phyloP scores from a whole-genome alignment of 192 early-diverging fungal species.

The Kappamyces sp. region DNA sequence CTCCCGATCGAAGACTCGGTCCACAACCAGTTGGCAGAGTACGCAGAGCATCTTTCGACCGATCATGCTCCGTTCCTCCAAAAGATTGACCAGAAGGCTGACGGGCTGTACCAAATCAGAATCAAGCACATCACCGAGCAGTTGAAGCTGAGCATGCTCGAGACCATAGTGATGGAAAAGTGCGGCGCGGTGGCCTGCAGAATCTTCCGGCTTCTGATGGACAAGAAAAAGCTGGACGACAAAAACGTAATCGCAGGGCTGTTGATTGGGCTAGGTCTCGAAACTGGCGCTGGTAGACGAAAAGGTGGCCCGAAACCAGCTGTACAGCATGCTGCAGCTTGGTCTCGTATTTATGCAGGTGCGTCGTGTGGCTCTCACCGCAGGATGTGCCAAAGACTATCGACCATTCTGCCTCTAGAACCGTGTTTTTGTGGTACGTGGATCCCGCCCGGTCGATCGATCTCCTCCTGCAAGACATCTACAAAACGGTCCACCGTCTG shows the following conservation, averaged over 20 bases:
- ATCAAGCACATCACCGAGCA: constrained; percentile 10
- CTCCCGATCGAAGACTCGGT: no score
- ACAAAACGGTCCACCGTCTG: constrained; percentile 29
- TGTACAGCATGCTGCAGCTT: constrained; percentile 28
- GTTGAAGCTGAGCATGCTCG: constrained; percentile 22
- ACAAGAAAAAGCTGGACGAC: constrained; percentile 37
- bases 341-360: constrained; percentile 46
- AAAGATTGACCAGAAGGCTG: constrained; percentile 34
- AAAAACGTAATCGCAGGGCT: constrained; percentile 22
- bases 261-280: constrained; percentile 21
- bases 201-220: constrained; percentile 35
- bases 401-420: constrained; percentile 39
- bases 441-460: constrained; percentile 27
- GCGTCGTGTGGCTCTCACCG: background rate
- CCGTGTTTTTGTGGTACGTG: constrained; percentile 39
- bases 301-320: constrained; percentile 34
- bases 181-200: constrained; percentile 31
- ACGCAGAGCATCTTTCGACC: constrained; percentile 29
- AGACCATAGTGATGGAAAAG: constrained; percentile 29
- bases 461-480: constrained; percentile 26
- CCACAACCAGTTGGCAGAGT: constrained; percentile 24
- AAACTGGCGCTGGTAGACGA: constrained; percentile 37
- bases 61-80: constrained; percentile 29
- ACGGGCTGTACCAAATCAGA: constrained; percentile 30
- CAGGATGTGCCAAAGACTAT: constrained; percentile 44